Base-by-base conservation (phyloP, 495 filamentous ascomycete species). In the Collariella sp. region DNA sequence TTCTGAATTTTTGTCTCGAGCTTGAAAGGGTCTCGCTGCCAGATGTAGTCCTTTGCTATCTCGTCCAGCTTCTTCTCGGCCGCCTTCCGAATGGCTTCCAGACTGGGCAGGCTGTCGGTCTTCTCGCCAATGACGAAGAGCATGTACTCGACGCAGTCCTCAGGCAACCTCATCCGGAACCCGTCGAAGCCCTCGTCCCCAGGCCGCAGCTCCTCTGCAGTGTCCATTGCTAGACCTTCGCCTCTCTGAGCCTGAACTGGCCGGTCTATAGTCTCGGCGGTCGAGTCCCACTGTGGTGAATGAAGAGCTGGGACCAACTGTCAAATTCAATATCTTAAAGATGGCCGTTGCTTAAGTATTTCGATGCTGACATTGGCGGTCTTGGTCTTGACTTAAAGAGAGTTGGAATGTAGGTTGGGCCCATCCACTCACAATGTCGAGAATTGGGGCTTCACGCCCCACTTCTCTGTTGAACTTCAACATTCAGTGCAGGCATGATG, bases 71-170 rank as follows among this genome's bases (percentile, higher is more conserved):
- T 68, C 48, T 82, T 75, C 3, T 76, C 72, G 4, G 86, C 84
- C 10, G 78, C 78, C 63, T 76, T 83, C 57, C 88, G 83, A 5
- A 96, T 75, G n/a, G 78, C 70, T 47, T 85, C 82, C 50, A 98
- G 76, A 26, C 76, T 78, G 11, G 77, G 59, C 13, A 76, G 63
- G 18, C 56, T 66, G 55, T 82, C 79, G 19, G 76, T 63, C 33
- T 76, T 70, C 12, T 71, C 64, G 63, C 87, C 77, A 55, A 91
- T 69, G 52, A 88, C 64, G 62, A 87, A 91, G 31, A 97, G 69
- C 36, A 84, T 77, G 68, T 96, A 98, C 66, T 94, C 87, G 47
- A 95, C 81, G 46, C 82, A 86, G 67, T 97, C 90, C 40, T 96
- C 89, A 0, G 93, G 83, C 1, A 95, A 76, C 18, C 77, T 79